Base-by-base conservation (phyloP, 345 rosid genomes). In the Citrus mangshanensis region DNA sequence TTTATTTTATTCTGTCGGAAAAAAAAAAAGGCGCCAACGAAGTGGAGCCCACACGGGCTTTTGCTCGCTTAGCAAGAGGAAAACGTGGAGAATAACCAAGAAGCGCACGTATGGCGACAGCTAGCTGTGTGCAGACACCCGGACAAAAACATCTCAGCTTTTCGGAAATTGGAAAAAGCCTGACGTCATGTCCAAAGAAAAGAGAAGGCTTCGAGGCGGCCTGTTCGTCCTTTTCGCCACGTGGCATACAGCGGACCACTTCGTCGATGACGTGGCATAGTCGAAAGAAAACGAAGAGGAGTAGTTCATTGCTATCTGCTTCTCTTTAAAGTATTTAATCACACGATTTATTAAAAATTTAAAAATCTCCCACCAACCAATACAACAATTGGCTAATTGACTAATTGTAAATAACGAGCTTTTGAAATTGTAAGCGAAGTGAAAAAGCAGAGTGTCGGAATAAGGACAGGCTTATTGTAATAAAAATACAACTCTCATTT, bases 21-120 rank as follows among this genome's bases (percentile, higher is more conserved):
- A 16, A 55, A 16, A 16, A 65, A 34, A 3, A 49, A 61, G 38
- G 74, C 27, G 3, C 46, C 35, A 32, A 30, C 21, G 2, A 25
- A 35, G 27, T 65, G 72, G 56, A 34, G 63, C 75, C 71, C 77
- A 34, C 21, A 54, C 51, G 73, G 40, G 77, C 0, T 12, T 3
- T 3, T 3, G 18, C 51, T 13, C 1, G 2, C 49, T 46, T 3
- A 12, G 40, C 42, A 9, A 22, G 2, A 21, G 22, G 22, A n/a
- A 66, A 77, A 76, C 79, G 71, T 81, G 63, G 74, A 60, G 68
- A 79, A 71, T 30, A 4, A 58, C 75, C 70, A 27, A 9, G 46
- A 42, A 64, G 58, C 80, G 58, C 85, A 82, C 82, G 85, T 70
- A 21, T 65, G 77, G 70, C 13, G 34, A 75, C 77, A 75, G 77